These are phyloP conservation scores for Trichosporon sp. DNA, from an alignment of 1,284 basidiomycete species.

Conservation along the genomic window DNA sequence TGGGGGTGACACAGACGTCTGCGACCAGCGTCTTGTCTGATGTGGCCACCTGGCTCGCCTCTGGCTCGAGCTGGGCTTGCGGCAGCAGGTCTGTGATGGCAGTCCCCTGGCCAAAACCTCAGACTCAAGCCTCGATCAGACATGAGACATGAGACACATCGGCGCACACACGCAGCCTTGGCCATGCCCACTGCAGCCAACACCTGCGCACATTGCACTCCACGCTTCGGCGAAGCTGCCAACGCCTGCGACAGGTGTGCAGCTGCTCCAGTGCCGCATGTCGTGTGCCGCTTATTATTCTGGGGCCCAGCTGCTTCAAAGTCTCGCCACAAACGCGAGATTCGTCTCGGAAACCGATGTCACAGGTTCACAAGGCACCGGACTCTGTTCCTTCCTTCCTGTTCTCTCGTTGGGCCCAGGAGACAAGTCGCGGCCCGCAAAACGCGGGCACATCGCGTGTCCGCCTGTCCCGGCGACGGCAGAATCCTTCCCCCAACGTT, in stretches of 20 bases:
- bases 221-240: background rate
- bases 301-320: background rate
- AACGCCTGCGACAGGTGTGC: background rate
- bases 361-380: slow-evolving; percentile 13
- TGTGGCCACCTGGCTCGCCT: background rate
- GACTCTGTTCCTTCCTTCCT: slow-evolving; percentile 15
- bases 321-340: background rate
- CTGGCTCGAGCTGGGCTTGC: background rate
- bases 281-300: slow-evolving; percentile 9
- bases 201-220: background rate
- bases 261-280: background rate
- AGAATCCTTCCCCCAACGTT: background rate
- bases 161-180: background rate
- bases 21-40: background rate
- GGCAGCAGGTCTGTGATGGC: background rate
- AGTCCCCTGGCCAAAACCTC: background rate
- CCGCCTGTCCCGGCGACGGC: background rate
- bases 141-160: slow-evolving; percentile 13
- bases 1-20: slow-evolving; percentile 13
- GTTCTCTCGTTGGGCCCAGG: background rate
- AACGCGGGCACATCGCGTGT: slow-evolving; percentile 12
- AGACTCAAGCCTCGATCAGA: background rate
- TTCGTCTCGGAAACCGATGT: background rate
- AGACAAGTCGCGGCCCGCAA: background rate
- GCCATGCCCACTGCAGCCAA: slow-evolving; percentile 3